Evolutionary conservation across 768 basidiomycete species (phyloP), one percentile per base, ranked within the genome.

Genomic region (Megacollybia marginata): DNA sequence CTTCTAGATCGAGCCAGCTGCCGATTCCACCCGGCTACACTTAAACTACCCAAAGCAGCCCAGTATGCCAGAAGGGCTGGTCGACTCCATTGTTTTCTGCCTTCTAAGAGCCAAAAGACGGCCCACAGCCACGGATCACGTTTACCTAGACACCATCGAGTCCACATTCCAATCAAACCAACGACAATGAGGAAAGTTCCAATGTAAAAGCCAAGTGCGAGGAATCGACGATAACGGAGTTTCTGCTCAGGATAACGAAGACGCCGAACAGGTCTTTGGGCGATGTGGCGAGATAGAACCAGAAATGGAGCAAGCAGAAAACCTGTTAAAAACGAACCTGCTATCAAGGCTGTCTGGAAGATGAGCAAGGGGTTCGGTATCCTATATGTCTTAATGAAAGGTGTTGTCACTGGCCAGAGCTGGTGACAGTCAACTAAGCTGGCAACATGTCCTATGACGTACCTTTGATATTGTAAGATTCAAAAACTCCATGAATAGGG

Each of bases 291-390:
- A 15, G 94, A 95, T 16, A 98, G 75, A 42, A 91, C 84, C 15
- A 99, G 84, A 38, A 98, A 72, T 0, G 96, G 96, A 0, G 92
- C 92, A n/a, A 99, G 78, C 8, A 97, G 69, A 66, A 97, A 92
- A 12, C 96, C 96, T n/a, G 84, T 84, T 32, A 98, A 70, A 50
- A 98, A 79, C 0, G 92, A 86, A 19, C 96, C 96, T 4, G 88
- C 89, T 44, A 99, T 87, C 43, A 98, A 76, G 2, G 96, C 91
- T 38, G 94, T 74, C 61, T 98, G 96, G 66, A 92, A 94, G 36
- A 86, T 79, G 46, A 98, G 76, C 15, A 98, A 74, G 10, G 96
- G 95, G 2, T 90, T 95, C 9, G 96, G 93, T 5, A 93, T 72
- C 36, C 95, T 86, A 61, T 88, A 96, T 0, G 95, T 95, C 62